Base-by-base conservation (phyloP, 768 basidiomycete genomes). In the Mrakia blollopis region DNA sequence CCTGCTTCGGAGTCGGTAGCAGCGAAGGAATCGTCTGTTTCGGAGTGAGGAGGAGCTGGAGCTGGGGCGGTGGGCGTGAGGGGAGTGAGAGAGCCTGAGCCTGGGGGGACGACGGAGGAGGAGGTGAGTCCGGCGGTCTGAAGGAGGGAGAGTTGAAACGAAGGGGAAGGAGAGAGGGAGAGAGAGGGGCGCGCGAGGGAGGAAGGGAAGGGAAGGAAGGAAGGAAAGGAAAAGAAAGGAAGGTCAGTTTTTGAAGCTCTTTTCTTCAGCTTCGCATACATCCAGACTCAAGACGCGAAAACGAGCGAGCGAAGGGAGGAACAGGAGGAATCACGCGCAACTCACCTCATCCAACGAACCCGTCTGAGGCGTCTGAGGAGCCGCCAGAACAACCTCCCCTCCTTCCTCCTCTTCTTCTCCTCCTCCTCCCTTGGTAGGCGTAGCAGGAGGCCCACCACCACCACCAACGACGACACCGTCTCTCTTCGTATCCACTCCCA, bases 51-150 rank as follows among this genome's bases (percentile, higher is more conserved):
- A 18, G 44, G 65, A 23, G 76, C 52, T 8, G 74, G 74, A 32
- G 62, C n/a, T n/a, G n/a, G n/a, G n/a, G n/a, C n/a, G n/a, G n/a
- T n/a, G n/a, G n/a, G n/a, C n/a, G n/a, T n/a, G 70, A 30, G 41
- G 30, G 62, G 47, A 2, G 47, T 72, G 61, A 60, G 63, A n/a
- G 71, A 60, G 1, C 73, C 77, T 1, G 73, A 78, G 4, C 77
- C 77, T 2, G 77, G 77, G 5, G 77, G 77, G 9, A 78, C 77
- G 65, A 78, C 77, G 28, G 77, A 62, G 23, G 77, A 74, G 23
- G 77, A 78, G 37, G 77, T 78, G 35, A 78, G 57, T 13, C 77
- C 77, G 54, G 52, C 77, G 44, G 77, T 78, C 77, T 77, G 61
- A 65, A 39, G 28, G 10, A 21, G 62, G 62, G 16, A n/a, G n/a